Conservation (phyloP, 208 protist genomes). For the Acanthamoeba sp. region DNA sequence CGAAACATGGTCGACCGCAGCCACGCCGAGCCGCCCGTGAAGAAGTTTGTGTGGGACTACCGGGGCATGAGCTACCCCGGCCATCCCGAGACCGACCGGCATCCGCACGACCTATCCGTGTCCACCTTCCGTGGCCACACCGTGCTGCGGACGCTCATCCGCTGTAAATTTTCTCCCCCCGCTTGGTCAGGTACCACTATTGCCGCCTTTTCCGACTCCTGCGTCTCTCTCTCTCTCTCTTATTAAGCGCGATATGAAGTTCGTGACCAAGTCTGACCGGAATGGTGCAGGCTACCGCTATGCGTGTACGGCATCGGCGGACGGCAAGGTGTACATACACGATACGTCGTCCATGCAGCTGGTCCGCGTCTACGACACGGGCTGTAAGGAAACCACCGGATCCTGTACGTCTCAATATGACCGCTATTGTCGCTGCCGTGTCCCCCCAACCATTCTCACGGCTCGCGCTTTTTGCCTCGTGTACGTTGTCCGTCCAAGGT, state of each 20-base stretch:
- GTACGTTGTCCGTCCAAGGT: neutral
- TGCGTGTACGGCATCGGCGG: conserved; percentile 6
- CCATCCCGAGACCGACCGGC: neutral
- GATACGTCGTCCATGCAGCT: neutral
- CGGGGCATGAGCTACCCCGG: conserved; percentile 45
- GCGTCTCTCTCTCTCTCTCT: neutral
- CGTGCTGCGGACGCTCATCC: conserved; percentile 37
- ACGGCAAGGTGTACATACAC: conserved; percentile 42
- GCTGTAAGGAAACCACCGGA: neutral
- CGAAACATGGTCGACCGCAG: neutral
- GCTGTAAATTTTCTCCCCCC: conserved; percentile 46
- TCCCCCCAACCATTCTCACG: neutral
- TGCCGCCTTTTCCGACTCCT: neutral
- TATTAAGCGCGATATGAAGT: too few species aligned
- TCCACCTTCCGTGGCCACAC: conserved; percentile 4
- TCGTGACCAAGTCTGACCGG: too few species aligned
- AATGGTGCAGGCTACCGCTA: conserved; percentile 42
- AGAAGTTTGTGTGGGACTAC: conserved; percentile 66
- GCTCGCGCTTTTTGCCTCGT: neutral
- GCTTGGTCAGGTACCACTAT: conserved; percentile 7
- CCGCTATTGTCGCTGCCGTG: neutral
- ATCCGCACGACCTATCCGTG: conserved; percentile 28
- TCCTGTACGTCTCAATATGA: neutral
- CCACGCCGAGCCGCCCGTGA: neutral
- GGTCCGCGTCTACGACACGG: neutral